Conservation (phyloP, 768 basidiomycete species). For the Naganishia antarctica region DNA sequence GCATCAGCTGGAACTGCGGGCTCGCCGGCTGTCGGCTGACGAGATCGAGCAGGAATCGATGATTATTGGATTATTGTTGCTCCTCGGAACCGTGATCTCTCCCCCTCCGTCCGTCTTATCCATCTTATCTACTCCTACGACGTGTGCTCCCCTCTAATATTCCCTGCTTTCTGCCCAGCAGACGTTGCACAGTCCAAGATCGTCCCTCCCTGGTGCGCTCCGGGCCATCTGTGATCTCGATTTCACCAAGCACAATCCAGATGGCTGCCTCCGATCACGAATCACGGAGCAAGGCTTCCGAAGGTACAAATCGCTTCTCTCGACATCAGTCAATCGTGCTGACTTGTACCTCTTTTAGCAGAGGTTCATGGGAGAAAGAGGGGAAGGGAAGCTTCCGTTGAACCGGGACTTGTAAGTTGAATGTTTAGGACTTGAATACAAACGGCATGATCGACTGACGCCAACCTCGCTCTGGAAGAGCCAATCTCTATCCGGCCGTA, state of each 20-base stretch:
- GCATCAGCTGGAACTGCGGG: no score
- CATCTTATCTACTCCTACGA: no score
- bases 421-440: not conserved
- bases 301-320: not conserved
- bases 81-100: no score
- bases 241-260: conserved; percentile 1
- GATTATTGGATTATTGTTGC: no score
- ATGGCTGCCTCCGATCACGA: conserved; percentile 12
- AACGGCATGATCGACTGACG: not conserved
- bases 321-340: not conserved
- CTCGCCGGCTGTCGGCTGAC: no score
- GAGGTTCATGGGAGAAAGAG: conserved; percentile 12
- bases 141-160: no score
- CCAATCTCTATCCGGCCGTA: not conserved
- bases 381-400: conserved; percentile 16
- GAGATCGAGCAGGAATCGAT: no score
- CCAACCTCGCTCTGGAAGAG: not conserved
- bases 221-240: conserved; percentile 15
- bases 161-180: no score
- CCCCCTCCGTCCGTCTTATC: no score
- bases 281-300: conserved; percentile 7
- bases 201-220: not conserved
- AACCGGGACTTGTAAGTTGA: conserved; percentile 11
- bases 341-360: not conserved
- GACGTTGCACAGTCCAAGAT: no score